These are phyloP conservation scores for Acanthamoeba castellanii DNA, from an alignment of 208 protist genomes.

Conservation along the genomic window DNA sequence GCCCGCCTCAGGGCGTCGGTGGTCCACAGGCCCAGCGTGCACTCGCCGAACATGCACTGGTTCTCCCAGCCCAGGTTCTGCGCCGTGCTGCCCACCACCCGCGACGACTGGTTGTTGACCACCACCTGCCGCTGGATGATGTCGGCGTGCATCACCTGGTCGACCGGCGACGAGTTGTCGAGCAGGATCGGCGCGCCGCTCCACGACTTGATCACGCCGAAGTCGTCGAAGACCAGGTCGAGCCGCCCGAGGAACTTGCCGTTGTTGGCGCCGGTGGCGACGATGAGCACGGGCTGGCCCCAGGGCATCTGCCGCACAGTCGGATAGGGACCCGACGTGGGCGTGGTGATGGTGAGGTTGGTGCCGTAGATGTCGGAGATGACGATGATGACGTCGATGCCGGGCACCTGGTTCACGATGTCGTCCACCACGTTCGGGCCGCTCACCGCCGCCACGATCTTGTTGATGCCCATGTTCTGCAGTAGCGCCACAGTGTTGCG, in stretches of 20 bases:
- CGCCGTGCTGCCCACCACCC: background rate
- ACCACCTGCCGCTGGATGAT: background rate
- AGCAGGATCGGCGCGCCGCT: background rate
- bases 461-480: constrained; percentile 45
- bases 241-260: constrained; percentile 33
- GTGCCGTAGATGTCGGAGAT: background rate
- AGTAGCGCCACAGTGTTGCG: background rate
- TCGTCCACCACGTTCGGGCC: background rate
- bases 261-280: background rate
- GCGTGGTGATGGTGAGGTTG: background rate
- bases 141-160: background rate
- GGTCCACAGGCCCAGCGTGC: background rate
- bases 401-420: constrained; percentile 27
- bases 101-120: background rate
- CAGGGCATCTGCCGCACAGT: constrained; percentile 3
- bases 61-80: background rate
- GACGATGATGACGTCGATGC: constrained; percentile 67
- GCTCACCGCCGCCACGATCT: constrained; percentile 51
- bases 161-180: background rate
- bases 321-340: background rate
- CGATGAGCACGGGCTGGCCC: constrained; percentile 61
- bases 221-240: constrained; percentile 63
- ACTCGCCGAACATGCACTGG: constrained; percentile 46
- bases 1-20: constrained; percentile 19
- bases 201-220: background rate